phyloP scores from a whole-genome alignment of 306 rosid species.

The Echinosophora koreensis region DNA sequence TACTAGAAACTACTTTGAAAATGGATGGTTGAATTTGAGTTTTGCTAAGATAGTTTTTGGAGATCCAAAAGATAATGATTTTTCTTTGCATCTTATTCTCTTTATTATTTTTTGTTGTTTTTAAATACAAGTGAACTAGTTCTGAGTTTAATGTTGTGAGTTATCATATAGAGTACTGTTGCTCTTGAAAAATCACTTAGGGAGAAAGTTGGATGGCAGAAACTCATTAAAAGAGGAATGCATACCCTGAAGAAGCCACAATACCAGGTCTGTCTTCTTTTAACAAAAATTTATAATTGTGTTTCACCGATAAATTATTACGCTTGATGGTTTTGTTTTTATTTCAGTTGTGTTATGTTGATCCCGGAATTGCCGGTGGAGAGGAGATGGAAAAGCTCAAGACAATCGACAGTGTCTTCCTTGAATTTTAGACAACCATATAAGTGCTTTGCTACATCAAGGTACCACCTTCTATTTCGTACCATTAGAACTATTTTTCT shows the following conservation, averaged over 20 bases:
- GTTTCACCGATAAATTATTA: background rate
- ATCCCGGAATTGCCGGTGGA: constrained; percentile 70
- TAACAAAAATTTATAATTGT: constrained; percentile 11
- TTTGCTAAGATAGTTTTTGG: background rate
- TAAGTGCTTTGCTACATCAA: constrained; percentile 35
- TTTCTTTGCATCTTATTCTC: constrained; percentile 21
- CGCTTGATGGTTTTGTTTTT: constrained; percentile 45
- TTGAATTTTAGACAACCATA: constrained; percentile 60
- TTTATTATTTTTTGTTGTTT: background rate
- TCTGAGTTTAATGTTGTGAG: constrained; percentile 35
- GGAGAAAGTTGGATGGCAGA: constrained; percentile 75
- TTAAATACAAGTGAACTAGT: constrained; percentile 13
- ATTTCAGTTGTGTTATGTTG: constrained; percentile 83
- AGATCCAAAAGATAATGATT: constrained; percentile 7
- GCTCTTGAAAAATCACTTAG: constrained; percentile 68
- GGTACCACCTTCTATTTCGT: constrained; percentile 34
- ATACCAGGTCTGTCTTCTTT: constrained; percentile 67
- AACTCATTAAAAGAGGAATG: constrained; percentile 71
- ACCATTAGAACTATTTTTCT: constrained; percentile 20
- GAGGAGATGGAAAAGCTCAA: constrained; percentile 71
- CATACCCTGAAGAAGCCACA: constrained; percentile 80
- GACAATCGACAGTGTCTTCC: constrained; percentile 71
- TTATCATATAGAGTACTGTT: constrained; percentile 59
- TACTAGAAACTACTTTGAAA: constrained; percentile 3
- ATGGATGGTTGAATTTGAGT: constrained; percentile 24